Percentiles rank a stretch among this genome's conserved stretches.
Evolutionary conservation across 2,329 filamentous ascomycete genomes (phyloP).

Genomic region (Sporothrix curviconia): DNA sequence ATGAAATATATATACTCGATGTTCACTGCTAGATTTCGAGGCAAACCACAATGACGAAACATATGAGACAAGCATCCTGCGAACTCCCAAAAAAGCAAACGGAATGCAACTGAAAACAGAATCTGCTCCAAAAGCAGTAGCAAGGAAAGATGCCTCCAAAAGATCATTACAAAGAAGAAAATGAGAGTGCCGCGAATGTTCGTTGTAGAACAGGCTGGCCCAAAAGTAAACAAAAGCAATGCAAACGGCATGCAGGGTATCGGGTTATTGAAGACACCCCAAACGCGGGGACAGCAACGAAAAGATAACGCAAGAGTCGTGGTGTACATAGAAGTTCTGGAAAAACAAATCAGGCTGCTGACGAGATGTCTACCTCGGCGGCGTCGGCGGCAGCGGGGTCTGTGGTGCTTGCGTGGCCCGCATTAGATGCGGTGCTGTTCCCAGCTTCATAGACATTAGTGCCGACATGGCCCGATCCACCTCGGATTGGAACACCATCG

Average conservation of each 20-base stretch:
- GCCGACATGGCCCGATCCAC: background rate
- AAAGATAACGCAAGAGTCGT: no score
- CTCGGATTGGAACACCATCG: background rate
- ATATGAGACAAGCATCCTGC: background rate
- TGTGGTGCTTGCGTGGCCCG: background rate
- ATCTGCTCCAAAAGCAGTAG: no score
- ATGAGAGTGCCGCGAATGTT: no score
- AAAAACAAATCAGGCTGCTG: background rate
- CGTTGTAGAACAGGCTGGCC: no score
- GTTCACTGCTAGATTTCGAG: background rate
- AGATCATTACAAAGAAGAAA: no score
- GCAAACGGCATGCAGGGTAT: no score
- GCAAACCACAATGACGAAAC: background rate
- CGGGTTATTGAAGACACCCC: background rate
- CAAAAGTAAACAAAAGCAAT: no score
- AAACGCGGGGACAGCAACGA: background rate
- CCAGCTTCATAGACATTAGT: background rate
- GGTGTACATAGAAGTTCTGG: background rate
- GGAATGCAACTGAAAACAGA: no score
- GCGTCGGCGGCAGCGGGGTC: background rate
- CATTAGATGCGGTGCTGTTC: background rate
- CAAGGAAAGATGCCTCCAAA: no score
- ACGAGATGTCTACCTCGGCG: background rate
- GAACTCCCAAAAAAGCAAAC: background rate
- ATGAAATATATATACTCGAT: background rate